Evolutionary conservation across 768 basidiomycete species (phyloP).

Genomic region (Leccinum olivaceopallidum): DNA sequence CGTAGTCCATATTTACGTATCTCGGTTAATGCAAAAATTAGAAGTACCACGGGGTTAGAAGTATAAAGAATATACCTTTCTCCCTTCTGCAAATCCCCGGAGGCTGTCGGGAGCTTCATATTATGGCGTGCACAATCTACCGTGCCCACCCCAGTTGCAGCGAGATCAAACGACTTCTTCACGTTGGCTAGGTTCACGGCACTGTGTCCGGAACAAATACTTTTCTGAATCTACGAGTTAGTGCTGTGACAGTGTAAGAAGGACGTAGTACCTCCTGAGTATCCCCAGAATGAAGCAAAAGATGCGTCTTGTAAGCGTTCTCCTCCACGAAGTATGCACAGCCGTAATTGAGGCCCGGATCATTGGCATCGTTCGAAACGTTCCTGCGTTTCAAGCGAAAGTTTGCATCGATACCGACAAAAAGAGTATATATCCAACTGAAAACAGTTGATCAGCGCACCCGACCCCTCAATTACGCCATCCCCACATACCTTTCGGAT

Average conservation of each 20-base stretch:
- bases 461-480: background rate
- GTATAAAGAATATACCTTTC: constrained; percentile 13
- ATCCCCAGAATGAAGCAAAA: background rate
- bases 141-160: constrained; percentile 31
- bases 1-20: background rate
- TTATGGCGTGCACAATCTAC: constrained; percentile 28
- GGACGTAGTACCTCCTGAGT: background rate
- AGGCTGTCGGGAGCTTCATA: constrained; percentile 17
- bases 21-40: background rate
- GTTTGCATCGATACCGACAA: background rate
- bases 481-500: background rate
- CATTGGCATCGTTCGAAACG: background rate
- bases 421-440: background rate
- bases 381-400: background rate
- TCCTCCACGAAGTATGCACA: background rate
- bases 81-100: constrained; percentile 21
- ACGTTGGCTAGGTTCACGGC: constrained; percentile 12
- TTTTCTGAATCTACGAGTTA: constrained; percentile 2
- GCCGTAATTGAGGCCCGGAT: background rate
- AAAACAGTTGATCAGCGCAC: background rate
- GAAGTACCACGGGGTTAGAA: background rate
- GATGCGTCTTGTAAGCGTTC: background rate
- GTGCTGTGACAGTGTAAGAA: background rate
- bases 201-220: constrained; percentile 1
- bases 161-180: constrained; percentile 9